Evolutionary conservation across 257 asterid species (phyloP).

Genomic region (Plantago elongata): DNA sequence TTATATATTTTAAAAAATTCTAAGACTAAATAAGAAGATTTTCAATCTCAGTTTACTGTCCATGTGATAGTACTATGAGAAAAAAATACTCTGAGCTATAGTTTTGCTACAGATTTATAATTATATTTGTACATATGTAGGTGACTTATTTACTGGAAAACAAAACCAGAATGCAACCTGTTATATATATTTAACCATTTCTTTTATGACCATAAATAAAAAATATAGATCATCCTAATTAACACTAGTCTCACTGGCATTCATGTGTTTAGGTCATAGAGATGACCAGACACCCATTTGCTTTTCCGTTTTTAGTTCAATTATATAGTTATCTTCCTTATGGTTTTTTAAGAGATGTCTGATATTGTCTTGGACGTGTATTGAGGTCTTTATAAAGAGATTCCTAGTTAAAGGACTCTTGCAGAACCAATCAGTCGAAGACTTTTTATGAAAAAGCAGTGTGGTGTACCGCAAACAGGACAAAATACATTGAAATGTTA

Average conservation of each 20-base stretch:
- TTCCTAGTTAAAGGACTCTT: background rate
- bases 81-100: background rate
- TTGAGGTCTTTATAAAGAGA: background rate
- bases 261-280: background rate
- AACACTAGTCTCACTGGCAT: background rate
- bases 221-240: no score
- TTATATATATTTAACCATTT: background rate
- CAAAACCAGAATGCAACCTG: background rate
- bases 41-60: background rate
- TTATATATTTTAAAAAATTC: no score
- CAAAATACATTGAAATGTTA: no score
- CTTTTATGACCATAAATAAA: background rate
- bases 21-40: background rate
- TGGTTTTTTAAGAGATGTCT: background rate
- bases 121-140: background rate
- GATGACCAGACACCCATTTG: background rate
- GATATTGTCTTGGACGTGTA: background rate
- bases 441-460: background rate
- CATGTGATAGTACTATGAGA: background rate
- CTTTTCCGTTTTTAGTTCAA: no score
- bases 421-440: conserved; percentile 1
- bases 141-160: background rate
- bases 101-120: background rate
- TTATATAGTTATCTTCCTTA: no score
- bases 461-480: no score